A percentile compares a stretch with the other conserved stretches of the same genome.
phyloP scores from a whole-genome alignment of 345 rosid species.

The Camelina neglecta region DNA sequence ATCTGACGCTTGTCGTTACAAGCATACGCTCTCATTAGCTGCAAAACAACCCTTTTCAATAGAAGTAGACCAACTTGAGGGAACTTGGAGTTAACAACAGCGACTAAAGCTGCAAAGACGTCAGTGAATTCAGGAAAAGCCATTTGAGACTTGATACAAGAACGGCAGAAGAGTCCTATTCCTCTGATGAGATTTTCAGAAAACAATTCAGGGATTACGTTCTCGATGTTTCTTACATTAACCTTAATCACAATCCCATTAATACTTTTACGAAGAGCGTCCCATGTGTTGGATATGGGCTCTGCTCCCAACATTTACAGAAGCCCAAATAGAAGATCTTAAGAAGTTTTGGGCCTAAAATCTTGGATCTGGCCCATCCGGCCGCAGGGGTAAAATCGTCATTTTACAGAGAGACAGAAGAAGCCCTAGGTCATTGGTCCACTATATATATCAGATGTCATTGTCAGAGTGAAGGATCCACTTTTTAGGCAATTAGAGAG shows the following conservation, averaged over 20 bases:
- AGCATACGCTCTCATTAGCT: conserved; percentile 92
- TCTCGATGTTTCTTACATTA: conserved; percentile 81
- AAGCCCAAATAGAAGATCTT: too few species aligned
- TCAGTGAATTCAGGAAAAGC: conserved; percentile 92
- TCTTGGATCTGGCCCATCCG: too few species aligned
- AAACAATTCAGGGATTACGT: conserved; percentile 81
- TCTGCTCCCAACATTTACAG: too few species aligned
- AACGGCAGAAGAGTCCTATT: conserved; percentile 87
- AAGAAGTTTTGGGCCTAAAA: too few species aligned
- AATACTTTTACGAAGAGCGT: conserved; percentile 93
- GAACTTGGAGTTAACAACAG: conserved; percentile 85
- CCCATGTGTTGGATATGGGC: too few species aligned
- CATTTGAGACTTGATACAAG: conserved; percentile 95
- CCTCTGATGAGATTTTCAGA: conserved; percentile 89
- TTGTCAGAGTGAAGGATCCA: too few species aligned
- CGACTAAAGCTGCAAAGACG: conserved; percentile 84
- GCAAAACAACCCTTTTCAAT: conserved; percentile 81
- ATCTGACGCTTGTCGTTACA: conserved; percentile 94
- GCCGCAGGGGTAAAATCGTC: too few species aligned
- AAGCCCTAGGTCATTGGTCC: too few species aligned
- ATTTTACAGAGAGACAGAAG: too few species aligned
- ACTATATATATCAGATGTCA: too few species aligned
- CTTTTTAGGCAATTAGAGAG: too few species aligned
- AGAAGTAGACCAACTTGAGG: conserved; percentile 88
- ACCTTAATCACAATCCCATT: conserved; percentile 90